A percentile compares a stretch with the other conserved stretches of the same genome.
Evolutionary conservation across 106 monocot genomes (phyloP).

Genomic region (Phalaenopsis equestris): DNA sequence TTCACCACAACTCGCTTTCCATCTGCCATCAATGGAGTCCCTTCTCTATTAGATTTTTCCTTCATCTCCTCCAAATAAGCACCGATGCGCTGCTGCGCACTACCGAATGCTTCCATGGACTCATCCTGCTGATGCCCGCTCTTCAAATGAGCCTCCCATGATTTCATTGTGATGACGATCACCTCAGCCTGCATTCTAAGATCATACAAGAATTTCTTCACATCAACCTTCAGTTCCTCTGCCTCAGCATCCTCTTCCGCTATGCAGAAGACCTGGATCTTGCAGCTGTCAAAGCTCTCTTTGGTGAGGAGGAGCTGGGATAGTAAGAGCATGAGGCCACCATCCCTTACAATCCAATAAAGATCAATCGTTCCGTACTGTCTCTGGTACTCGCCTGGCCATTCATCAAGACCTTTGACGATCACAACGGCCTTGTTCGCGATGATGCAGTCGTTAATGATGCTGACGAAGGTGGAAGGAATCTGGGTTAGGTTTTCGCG

Average conservation of each 20-base stretch:
- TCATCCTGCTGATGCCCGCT: constrained; percentile 57
- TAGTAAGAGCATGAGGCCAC: constrained; percentile 88
- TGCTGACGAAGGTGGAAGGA: constrained; percentile 87
- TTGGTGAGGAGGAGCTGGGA: constrained; percentile 94
- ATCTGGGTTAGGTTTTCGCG: constrained; percentile 89
- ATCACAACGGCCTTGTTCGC: constrained; percentile 98
- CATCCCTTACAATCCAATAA: constrained; percentile 99
- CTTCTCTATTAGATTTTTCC: constrained; percentile 43
- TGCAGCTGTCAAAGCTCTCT: constrained; percentile 89
- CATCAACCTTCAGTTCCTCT: constrained; percentile 81
- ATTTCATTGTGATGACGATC: constrained; percentile 79
- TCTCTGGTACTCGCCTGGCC: constrained; percentile 94
- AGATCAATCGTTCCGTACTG: constrained; percentile 96
- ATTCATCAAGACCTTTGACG: constrained; percentile 95
- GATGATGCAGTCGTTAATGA: constrained; percentile 93
- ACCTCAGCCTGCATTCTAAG: constrained; percentile 96
- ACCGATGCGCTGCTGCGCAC: constrained; percentile 56
- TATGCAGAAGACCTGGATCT: constrained; percentile 98
- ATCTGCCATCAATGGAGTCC: constrained; percentile 62
- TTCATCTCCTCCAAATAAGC: constrained; percentile 72
- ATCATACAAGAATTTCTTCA: constrained; percentile 95
- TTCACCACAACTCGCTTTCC: constrained; percentile 64
- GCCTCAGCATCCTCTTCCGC: constrained; percentile 94
- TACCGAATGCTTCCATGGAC: constrained; percentile 59
- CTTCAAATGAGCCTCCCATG: constrained; percentile 65